A percentile compares a stretch with the other conserved stretches of the same genome.
Evolutionary conservation across 2,329 filamentous ascomycete species (phyloP).

Genomic region (Aspergillus glaucus): DNA sequence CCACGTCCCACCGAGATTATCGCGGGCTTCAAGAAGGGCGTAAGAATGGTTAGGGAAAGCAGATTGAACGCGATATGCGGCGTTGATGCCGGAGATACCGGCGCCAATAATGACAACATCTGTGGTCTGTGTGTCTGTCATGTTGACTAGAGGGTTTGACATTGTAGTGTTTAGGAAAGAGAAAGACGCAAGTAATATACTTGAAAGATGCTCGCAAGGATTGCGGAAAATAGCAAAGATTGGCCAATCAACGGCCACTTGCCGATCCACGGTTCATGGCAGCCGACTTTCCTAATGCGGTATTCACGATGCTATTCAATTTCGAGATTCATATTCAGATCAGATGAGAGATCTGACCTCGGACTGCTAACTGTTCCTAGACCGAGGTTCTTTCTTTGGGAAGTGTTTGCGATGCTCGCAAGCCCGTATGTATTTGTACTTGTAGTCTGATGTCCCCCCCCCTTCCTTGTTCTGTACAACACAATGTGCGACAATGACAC

Average conservation of each 20-base stretch:
- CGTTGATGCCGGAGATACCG: constrained; percentile 69
- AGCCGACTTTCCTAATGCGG: background rate
- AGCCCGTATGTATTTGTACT: too few species aligned
- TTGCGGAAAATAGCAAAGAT: background rate
- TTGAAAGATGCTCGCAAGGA: background rate
- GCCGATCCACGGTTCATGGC: background rate
- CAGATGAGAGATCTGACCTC: too few species aligned
- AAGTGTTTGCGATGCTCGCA: too few species aligned
- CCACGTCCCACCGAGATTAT: constrained; percentile 69
- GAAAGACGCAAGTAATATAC: too few species aligned
- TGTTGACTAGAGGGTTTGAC: too few species aligned
- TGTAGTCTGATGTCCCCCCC: too few species aligned
- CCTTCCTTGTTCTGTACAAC: too few species aligned
- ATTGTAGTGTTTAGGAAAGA: too few species aligned
- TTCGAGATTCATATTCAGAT: background rate
- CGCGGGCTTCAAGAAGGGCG: constrained; percentile 61
- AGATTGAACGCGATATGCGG: constrained; percentile 62
- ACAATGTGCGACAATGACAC: constrained; percentile 1
- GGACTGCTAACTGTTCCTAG: too few species aligned
- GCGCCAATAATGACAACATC: constrained; percentile 65
- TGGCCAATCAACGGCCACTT: background rate
- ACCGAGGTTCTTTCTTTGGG: too few species aligned
- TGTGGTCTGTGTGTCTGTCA: constrained; percentile 12
- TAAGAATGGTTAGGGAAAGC: constrained; percentile 53
- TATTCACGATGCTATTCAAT: background rate